Base-by-base conservation (phyloP, 768 basidiomycete species). In the Crucibulum laeve region DNA sequence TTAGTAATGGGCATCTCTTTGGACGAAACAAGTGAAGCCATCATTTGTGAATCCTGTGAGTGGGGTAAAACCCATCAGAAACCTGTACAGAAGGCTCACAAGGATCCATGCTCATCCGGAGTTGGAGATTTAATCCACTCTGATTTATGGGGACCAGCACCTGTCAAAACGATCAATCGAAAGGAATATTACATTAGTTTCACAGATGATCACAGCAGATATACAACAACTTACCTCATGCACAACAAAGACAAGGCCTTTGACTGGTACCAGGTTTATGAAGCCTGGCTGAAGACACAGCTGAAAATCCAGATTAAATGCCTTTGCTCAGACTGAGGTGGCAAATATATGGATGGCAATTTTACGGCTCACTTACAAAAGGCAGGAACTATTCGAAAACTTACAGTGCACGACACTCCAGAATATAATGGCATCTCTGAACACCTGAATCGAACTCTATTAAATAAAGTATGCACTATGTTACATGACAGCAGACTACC, bases 401-500 rank as follows among this genome's bases (percentile, higher is more conserved):
- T 59, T 0, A 71, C 61, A 0, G 49, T 60, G 0, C 67, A 65
- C 10, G 54, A 73, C 42, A 64, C 62, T 0, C 67, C 64, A 0
- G 44, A 62, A 26, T 54, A 69, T 22, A 71, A 73, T 44, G 68
- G 73, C 0, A 47, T 69, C 4, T 57, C 71, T 0, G 64, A 76
- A 48, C 44, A 60, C 2, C 50, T 48, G 1, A 73, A 70, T 43
- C 44, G 58, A 13, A 70, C 63, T 3, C 46, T 63, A 11, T 0
- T 61, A 14, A 61, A 70, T 26, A 39, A 56, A 1, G 56, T 59
- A 1, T 47, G 58, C 3, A 62, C 68, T 0, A 51, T 75, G 46
- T 38, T 69, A 1, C 50, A 63, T 41, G 52, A 45, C 0, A 49
- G 53, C 19, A 54, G 58, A 0, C 35, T 74, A 1, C 67, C 68